Base-by-base conservation (phyloP, 2,329 filamentous ascomycete species). In the Berkeleyomyces basicola region DNA sequence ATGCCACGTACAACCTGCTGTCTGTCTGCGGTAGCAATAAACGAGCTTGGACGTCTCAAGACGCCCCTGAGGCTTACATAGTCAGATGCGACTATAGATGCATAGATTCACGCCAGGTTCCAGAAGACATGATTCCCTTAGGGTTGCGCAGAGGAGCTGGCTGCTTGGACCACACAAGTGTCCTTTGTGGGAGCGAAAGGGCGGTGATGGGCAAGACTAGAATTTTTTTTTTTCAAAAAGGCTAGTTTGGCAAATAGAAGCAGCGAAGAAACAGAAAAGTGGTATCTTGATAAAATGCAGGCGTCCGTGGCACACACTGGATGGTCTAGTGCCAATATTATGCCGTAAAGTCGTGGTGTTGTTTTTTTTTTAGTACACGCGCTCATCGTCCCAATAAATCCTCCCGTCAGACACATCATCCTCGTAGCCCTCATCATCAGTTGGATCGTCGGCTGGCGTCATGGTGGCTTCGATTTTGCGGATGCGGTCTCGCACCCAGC, bases 321-420 rank as follows among this genome's bases (percentile, higher is more conserved):
- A 23, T 23, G 23, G 23, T 23, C 23, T 23, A 23, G 1, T 23
- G 23, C 23, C 23, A 23, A 2, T 23, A 23, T 23, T 23, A 23
- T 23, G 23, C 23, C 23, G 23, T 23, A 23, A 23, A 23, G 23
- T 23, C 23, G 23, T 23, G 23, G 23, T 11, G 33, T 23, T 55
- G 4, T 55, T 53, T 47, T 40, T 40, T 16, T 6, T 14, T 61
- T 64, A 64, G 59, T 64, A 64, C 43, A 64, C 63, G 53, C 63
- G 63, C 63, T 64, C 63, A 42, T 64, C 59, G 36, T 64, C 63
- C 63, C 63, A 64, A 59, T 64, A 64, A n/a, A 64, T 64, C 59
- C 61, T 64, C 53, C 61, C 63, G 36, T 64, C 60, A 36, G 61
- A 64, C 40, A 40, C 36, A 46, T 55, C 62, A 43, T 64, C 63